Percentiles rank a stretch among this genome's conserved stretches.
These are phyloP conservation scores for Glomus cerebriforme DNA, from an alignment of 192 early-diverging fungal species.

Conservation along the genomic window DNA sequence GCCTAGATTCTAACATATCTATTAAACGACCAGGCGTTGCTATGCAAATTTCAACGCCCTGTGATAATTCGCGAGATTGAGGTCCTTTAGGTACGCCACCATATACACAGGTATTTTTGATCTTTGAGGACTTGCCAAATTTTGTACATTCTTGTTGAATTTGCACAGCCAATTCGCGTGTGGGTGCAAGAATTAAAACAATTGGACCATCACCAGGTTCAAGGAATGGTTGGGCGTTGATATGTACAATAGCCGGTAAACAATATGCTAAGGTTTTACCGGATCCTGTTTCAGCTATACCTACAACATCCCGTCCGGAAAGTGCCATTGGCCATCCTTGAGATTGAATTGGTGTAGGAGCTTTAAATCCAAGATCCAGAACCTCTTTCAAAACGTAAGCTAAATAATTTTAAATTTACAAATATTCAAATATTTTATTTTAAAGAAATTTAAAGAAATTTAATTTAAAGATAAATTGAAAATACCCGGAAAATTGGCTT, in stretches of 20 bases:
- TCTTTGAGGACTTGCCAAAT: conserved; percentile 84
- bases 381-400: conserved; percentile 90
- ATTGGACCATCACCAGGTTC: conserved; percentile 95
- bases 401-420: conserved; percentile 20
- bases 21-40: conserved; percentile 98
- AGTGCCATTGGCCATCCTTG: conserved; percentile 99
- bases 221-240: conserved; percentile 94
- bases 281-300: conserved; percentile 84
- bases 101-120: conserved; percentile 94
- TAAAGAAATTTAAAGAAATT: not conserved
- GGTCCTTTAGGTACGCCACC: conserved; percentile 91
- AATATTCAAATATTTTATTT: not conserved
- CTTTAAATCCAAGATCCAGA: conserved; percentile 76
- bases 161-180: conserved; percentile 95
- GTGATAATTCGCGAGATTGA: conserved; percentile 83
- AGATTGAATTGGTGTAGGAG: conserved; percentile 92
- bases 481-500: conserved; percentile 85
- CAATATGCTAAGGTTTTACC: conserved; percentile 97
- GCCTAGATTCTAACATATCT: conserved; percentile 89
- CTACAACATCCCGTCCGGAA: conserved; percentile 91
- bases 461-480: not conserved
- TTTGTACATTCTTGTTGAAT: conserved; percentile 95
- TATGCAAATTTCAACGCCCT: conserved; percentile 95
- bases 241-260: conserved; percentile 96
- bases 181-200: conserved; percentile 94